These are phyloP conservation scores for Rubia tinctorum DNA, from an alignment of 305 asterid species.

Conservation along the genomic window DNA sequence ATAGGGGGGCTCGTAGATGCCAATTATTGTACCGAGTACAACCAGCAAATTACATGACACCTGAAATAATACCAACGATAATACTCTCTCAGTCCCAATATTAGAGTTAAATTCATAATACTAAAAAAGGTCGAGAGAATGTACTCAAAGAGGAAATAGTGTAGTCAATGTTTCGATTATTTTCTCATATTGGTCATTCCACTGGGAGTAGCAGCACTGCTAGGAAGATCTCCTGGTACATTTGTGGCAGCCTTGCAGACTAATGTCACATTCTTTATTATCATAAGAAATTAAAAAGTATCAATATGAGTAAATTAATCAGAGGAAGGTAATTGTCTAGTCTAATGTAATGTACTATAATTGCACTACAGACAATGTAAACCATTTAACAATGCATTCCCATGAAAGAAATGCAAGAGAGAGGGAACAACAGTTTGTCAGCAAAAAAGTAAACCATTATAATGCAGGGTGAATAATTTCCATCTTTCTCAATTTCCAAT, in stretches of 20 bases:
- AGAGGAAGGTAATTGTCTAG: not conserved
- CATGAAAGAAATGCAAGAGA: not conserved
- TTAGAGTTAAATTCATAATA: constrained; percentile 13
- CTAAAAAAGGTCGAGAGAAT: constrained; percentile 26
- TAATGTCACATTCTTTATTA: constrained; percentile 46
- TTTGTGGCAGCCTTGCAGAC: constrained; percentile 63
- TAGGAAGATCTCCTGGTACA: constrained; percentile 65
- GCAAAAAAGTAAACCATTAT: not conserved
- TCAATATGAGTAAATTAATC: not conserved
- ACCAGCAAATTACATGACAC: constrained; percentile 48
- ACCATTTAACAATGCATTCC: not conserved
- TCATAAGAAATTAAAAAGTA: constrained; percentile 7
- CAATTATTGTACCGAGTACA: constrained; percentile 82
- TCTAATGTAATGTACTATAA: not conserved
- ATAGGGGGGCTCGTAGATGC: constrained; percentile 89
- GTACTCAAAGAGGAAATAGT: constrained; percentile 94
- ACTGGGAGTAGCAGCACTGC: constrained; percentile 38
- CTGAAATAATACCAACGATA: not conserved
- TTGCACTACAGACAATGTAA: not conserved
- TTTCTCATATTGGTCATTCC: constrained; percentile 73
- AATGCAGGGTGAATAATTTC: not conserved
- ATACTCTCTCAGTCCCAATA: not conserved
- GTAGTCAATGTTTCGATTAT: constrained; percentile 89
- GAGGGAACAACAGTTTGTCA: not conserved
- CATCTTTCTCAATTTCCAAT: not conserved